Conservation (phyloP, 495 filamentous ascomycete genomes). For the Penicillium canariense region DNA sequence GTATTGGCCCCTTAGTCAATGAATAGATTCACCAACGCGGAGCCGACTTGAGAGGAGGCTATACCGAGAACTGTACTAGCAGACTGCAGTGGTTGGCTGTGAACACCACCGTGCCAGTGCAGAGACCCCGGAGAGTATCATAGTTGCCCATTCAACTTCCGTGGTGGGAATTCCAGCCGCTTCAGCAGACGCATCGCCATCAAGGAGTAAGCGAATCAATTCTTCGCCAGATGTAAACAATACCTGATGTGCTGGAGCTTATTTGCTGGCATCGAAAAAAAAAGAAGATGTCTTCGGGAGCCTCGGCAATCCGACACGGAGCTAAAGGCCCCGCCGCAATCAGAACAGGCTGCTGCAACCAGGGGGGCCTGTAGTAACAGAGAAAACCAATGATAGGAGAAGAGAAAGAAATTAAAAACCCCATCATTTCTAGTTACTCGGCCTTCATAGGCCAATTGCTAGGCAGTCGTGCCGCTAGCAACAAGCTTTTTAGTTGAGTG, state of each 20-base stretch:
- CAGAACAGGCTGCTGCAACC: too few species aligned
- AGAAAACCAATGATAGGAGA: too few species aligned
- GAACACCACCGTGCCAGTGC: neutral
- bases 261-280: too few species aligned
- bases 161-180: neutral
- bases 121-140: neutral
- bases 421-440: neutral
- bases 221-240: too few species aligned
- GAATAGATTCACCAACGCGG: neutral
- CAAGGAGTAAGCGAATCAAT: neutral
- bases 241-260: too few species aligned
- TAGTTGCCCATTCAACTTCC: neutral
- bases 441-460: too few species aligned
- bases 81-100: neutral
- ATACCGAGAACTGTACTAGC: constrained; percentile 1
- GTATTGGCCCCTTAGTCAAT: neutral
- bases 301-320: too few species aligned
- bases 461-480: too few species aligned
- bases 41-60: neutral
- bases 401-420: neutral
- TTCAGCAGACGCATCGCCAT: neutral
- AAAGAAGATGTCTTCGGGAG: too few species aligned
- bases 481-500: too few species aligned
- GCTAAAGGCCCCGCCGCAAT: too few species aligned
- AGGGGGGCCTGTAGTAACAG: too few species aligned